Conservation (phyloP, 2,329 filamentous ascomycete genomes). For the Fusarium napiforme region DNA sequence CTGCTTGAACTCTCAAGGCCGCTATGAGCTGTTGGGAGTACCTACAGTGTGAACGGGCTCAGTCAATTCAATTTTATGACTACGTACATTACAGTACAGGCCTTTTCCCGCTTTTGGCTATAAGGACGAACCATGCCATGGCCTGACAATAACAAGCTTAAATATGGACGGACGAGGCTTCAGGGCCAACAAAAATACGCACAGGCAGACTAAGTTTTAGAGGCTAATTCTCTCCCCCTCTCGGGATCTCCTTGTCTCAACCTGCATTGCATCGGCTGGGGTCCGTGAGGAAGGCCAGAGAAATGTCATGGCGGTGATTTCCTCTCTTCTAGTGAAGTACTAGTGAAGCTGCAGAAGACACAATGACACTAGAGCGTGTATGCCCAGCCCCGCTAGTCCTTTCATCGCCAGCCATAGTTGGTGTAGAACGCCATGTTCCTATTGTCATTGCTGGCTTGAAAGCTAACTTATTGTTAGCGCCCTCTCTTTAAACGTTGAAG, state of each 20-base stretch:
- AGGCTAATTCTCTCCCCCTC: background rate
- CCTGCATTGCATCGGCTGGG: background rate
- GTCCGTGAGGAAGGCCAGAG: background rate
- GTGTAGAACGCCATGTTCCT: slow-evolving; percentile 35
- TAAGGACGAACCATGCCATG: background rate
- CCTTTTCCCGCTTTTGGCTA: background rate
- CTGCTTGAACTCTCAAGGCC: slow-evolving; percentile 1
- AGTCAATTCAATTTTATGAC: background rate
- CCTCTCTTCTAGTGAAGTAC: background rate
- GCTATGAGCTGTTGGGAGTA: background rate
- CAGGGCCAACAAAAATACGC: background rate
- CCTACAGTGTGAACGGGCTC: background rate
- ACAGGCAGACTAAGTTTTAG: background rate
- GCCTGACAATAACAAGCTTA: slow-evolving; percentile 11
- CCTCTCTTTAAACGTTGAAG: slow-evolving; percentile 28
- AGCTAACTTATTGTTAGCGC: background rate
- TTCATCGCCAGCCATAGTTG: slow-evolving; percentile 30
- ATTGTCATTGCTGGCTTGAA: slow-evolving; percentile 29
- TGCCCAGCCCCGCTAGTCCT: slow-evolving; percentile 13
- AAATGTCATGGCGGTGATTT: background rate
- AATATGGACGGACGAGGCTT: slow-evolving; percentile 10
- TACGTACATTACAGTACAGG: background rate
- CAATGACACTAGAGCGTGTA: background rate
- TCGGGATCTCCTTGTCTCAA: background rate
- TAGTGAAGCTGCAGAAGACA: slow-evolving; percentile 19